Evolutionary conservation across 768 basidiomycete genomes (phyloP).

Genomic region (Psilocybe tampanensis): DNA sequence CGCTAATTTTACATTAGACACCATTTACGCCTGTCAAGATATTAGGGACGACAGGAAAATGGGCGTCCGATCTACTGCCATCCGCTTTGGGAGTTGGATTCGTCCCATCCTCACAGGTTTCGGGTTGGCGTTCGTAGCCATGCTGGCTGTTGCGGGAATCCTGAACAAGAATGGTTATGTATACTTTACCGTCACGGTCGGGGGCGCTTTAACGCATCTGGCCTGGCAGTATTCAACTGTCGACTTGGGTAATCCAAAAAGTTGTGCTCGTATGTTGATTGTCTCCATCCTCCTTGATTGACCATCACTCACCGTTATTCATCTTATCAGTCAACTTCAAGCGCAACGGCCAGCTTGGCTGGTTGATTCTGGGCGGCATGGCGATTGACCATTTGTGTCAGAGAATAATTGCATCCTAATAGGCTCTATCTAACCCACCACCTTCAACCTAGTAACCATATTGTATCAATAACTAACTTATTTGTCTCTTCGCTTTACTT

Average conservation of each 20-base stretch:
- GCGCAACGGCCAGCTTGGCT: slow-evolving; percentile 48
- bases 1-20: slow-evolving; percentile 36
- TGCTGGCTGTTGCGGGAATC: slow-evolving; percentile 55
- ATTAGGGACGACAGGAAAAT: slow-evolving; percentile 71
- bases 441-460: neutral
- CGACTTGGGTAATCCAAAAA: slow-evolving; percentile 42
- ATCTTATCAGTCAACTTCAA: slow-evolving; percentile 42
- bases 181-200: slow-evolving; percentile 48
- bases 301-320: neutral
- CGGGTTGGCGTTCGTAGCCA: slow-evolving; percentile 50
- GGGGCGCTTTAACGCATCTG: slow-evolving; percentile 44
- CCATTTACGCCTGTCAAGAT: slow-evolving; percentile 82
- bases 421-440: neutral
- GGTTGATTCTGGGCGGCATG: slow-evolving; percentile 48
- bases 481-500: neutral
- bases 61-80: slow-evolving; percentile 75
- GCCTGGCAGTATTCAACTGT: slow-evolving; percentile 50
- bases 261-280: slow-evolving; percentile 47
- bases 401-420: neutral
- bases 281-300: neutral
- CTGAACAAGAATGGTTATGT: slow-evolving; percentile 51
- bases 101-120: slow-evolving; percentile 56
- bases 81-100: slow-evolving; percentile 66
- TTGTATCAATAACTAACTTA: neutral
- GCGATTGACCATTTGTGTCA: slow-evolving; percentile 35